Evolutionary conservation across 2,329 filamentous ascomycete genomes (phyloP), one percentile per base, ranked within the genome.

Genomic region (Aciculosporium take): DNA sequence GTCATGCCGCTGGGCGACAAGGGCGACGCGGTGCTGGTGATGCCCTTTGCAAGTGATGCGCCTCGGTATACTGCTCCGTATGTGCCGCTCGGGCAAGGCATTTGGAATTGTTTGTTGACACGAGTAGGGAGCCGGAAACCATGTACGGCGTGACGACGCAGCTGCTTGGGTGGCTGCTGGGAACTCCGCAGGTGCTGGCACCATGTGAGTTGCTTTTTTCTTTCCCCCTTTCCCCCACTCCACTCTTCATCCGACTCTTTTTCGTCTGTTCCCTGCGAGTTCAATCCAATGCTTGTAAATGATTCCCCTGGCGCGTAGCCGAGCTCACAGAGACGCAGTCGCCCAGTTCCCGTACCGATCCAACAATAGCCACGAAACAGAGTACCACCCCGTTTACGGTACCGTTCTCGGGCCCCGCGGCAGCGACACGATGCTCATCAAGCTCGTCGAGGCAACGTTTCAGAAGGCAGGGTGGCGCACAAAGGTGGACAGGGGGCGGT

Each of bases 261-360:
- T 13, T 21, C 32, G 7, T 12, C 6, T 24, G 10, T 10, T 18
- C 7, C 12, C 18, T 7, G 30, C 15, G n/a, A 32, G 7, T 5
- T 17, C 30, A n/a, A n/a, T n/a, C n/a, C n/a, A n/a, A n/a, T n/a
- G n/a, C n/a, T n/a, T n/a, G n/a, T n/a, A n/a, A n/a, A n/a, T n/a
- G n/a, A n/a, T n/a, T n/a, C 12, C 15, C 30, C 3, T 33, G 7
- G 17, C n/a, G 12, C 3, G 7, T 33, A 3, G 5, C 8, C 18
- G 6, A 7, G 5, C 32, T 35, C 20, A 35, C 13, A 36, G 6
- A 9, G 4, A n/a, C 4, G 13, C 25, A 58, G 58, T 61, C 29
- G 50, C 50, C 0, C 56, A 62, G 38, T 34, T 53, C 6, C 47
- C 55, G 1, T 60, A 61, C 27, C 31, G 53, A 13, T 61, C 57